A percentile compares a stretch with the other conserved stretches of the same genome.
Evolutionary conservation across 306 rosid genomes (phyloP).

Genomic region (Medicago truncatula): DNA sequence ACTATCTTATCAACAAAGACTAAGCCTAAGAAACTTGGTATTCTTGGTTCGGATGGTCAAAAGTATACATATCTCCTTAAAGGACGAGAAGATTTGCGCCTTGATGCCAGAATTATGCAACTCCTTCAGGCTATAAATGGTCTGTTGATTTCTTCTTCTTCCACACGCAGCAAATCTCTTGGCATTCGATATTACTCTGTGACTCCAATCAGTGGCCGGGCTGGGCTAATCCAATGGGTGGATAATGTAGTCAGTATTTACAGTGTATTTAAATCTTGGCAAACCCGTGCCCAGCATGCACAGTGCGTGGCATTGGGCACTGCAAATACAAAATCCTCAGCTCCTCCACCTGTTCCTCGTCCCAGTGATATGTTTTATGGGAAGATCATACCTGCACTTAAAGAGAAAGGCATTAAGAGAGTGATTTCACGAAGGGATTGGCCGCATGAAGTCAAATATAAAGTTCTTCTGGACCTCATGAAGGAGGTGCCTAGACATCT

Average conservation of each 20-base stretch:
- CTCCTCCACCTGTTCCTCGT: constrained; percentile 90
- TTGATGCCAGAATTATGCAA: constrained; percentile 98
- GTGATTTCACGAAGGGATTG: constrained; percentile 98
- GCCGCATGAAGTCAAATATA: constrained; percentile 97
- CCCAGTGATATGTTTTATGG: constrained; percentile 99
- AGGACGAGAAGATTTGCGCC: constrained; percentile 97
- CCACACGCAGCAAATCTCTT: constrained; percentile 73
- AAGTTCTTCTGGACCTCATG: constrained; percentile 94
- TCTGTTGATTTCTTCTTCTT: constrained; percentile 79
- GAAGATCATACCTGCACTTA: constrained; percentile 97
- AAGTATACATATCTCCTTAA: constrained; percentile 90
- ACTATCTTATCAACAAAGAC: constrained; percentile 92
- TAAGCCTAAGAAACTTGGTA: constrained; percentile 86
- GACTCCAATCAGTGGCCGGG: constrained; percentile 96
- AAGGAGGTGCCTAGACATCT: constrained; percentile 90
- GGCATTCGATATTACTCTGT: constrained; percentile 92
- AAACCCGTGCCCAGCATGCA: constrained; percentile 78
- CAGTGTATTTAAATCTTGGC: constrained; percentile 96
- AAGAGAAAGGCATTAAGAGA: constrained; percentile 98
- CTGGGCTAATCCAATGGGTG: constrained; percentile 98
- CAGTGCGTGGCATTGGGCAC: constrained; percentile 66
- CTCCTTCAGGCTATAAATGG: constrained; percentile 90
- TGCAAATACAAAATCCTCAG: constrained; percentile 70
- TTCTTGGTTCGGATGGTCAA: constrained; percentile 92
- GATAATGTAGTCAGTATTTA: constrained; percentile 87